A percentile compares a stretch with the other conserved stretches of the same genome.
Evolutionary conservation across 345 rosid genomes (phyloP).

Genomic region (Acer yangbiense): DNA sequence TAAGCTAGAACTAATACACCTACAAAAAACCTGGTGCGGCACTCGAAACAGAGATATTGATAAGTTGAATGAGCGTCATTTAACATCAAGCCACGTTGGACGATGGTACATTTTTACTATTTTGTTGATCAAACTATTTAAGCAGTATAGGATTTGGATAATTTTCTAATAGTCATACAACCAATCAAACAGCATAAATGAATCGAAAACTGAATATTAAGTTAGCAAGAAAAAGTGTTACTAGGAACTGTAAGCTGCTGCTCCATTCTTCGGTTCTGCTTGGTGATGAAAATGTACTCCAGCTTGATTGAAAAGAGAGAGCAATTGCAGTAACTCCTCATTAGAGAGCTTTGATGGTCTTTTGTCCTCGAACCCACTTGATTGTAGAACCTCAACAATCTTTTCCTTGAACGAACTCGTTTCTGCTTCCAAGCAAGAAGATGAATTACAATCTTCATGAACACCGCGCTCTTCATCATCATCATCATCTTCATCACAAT

Average conservation of each 20-base stretch:
- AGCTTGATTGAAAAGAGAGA: conserved; percentile 63
- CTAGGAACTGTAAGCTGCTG: background rate
- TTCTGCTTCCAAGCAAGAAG: conserved; percentile 38
- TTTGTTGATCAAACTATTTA: no score
- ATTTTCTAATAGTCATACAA: no score
- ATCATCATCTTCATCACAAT: conserved; percentile 18
- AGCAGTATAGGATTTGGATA: no score
- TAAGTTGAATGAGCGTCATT: no score
- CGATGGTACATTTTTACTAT: no score
- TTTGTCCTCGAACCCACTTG: conserved; percentile 63
- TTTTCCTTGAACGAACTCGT: conserved; percentile 56
- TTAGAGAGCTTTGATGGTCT: conserved; percentile 78
- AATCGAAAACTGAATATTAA: no score
- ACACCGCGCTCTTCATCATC: background rate
- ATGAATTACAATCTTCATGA: conserved; percentile 16
- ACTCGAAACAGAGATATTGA: no score
- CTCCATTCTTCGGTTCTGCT: conserved; percentile 21
- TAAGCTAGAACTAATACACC: no score
- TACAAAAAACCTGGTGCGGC: no score
- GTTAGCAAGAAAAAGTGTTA: no score
- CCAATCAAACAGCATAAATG: no score
- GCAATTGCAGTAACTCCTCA: conserved; percentile 60
- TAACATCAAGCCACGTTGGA: no score
- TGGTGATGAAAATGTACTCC: conserved; percentile 63
- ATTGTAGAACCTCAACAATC: conserved; percentile 46